Conservation (phyloP, 2,329 filamentous ascomycete genomes). For the Westerdykella aurantiaca region DNA sequence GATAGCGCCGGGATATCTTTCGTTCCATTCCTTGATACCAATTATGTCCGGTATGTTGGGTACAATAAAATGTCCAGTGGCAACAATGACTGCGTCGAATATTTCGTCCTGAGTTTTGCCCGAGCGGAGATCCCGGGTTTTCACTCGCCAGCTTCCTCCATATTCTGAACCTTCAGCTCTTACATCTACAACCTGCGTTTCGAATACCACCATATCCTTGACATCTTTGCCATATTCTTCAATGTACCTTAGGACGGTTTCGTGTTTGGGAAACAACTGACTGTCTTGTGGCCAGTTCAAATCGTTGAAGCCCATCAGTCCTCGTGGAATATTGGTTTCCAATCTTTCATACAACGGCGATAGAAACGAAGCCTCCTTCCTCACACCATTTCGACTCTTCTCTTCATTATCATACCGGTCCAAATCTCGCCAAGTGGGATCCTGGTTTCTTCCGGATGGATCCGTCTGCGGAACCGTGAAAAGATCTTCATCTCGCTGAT, state of each 20-base stretch:
- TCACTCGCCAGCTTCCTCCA: constrained; percentile 54
- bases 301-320: constrained; percentile 75
- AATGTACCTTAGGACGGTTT: constrained; percentile 68
- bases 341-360: constrained; percentile 77
- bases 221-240: constrained; percentile 65
- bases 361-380: constrained; percentile 57
- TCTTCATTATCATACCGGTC: constrained; percentile 1
- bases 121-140: constrained; percentile 48
- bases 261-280: constrained; percentile 68
- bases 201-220: constrained; percentile 61
- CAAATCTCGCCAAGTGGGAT: constrained; percentile 49
- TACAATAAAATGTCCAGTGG: constrained; percentile 45
- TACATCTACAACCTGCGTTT: constrained; percentile 62
- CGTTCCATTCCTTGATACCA: constrained; percentile 39
- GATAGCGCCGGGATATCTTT: constrained; percentile 35
- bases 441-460: constrained; percentile 55
- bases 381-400: constrained; percentile 2
- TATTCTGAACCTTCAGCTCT: constrained; percentile 22
- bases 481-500: constrained; percentile 43
- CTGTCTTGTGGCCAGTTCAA: constrained; percentile 57
- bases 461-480: constrained; percentile 61
- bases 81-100: constrained; percentile 51
- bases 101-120: constrained; percentile 38
- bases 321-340: constrained; percentile 80
- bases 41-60: constrained; percentile 42